Evolutionary conservation across 768 basidiomycete species (phyloP), one percentile per base, ranked within the genome.

Genomic region (Pulveroboletus frians): DNA sequence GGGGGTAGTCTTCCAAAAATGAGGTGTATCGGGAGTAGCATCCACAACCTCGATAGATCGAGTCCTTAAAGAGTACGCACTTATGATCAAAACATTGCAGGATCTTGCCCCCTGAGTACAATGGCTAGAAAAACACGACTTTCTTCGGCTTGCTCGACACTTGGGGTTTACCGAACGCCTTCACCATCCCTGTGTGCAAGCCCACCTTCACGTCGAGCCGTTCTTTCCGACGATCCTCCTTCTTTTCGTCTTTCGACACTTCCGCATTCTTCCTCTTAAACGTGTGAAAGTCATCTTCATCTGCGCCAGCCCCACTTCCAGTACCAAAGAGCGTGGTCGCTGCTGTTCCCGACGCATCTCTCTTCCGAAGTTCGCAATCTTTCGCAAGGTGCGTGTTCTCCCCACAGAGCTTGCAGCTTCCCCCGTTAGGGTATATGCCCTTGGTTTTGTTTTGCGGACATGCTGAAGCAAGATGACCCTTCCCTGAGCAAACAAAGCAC

Each of bases 261-360:
- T 84, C 81, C 9, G 65, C 69, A 39, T 73, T 79, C 46, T 71
- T 76, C 38, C 91, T 78, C 62, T 84, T 85, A 65, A 92, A 76
- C 1, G 74, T 73, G 65, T 93, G 92, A 69, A 94, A 96, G 64
- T 96, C 94, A 61, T 97, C 94, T 66, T 97, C 94, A 63, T 97
- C 94, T 9, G 94, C 85, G 20, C 92, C 91, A 0, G 77, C 81
- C 34, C 74, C 80, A 27, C 63, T 63, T 1, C 75, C 75, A 1
- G 48, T 69, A 23, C 66, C 66, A 14, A 70, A 60, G 40, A 63
- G 36, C 9, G 59, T 43, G 15, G 47, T 41, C 15, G 53, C 47
- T 0, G 49, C 53, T 15, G 59, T 65, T 31, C 67, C 67, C 2
- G 67, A 56, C 37, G 29, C 38, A 76, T 88, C 83, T 62, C 76